Evolutionary conservation across 2,329 filamentous ascomycete species (phyloP), one percentile per base, ranked within the genome.

Genomic region (Diaporthe batatas): DNA sequence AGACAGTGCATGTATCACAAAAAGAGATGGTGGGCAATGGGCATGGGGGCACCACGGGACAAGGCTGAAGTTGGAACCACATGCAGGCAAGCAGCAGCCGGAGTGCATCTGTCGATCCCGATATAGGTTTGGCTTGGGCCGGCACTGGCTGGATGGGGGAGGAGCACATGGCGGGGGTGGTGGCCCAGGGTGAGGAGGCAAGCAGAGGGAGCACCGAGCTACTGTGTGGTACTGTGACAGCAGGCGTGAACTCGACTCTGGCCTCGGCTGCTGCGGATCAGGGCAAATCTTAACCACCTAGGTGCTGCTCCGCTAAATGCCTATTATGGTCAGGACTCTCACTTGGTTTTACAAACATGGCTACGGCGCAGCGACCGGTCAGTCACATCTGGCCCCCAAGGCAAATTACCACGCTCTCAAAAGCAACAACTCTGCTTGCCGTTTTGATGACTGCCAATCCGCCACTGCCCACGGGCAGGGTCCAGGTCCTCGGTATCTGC

Each of bases 221-320:
- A 14, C 11, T 4, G 11, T 14, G 12, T 11, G 34, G 34, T 36
- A 36, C 34, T 36, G 34, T 8, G 2, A 21, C 57, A 25, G 36
- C 57, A 62, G 36, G 25, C 39, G 25, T 18, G 39, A 65, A 51
- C 25, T n/a, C 14, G 25, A n/a, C 44, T 65, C 39, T n/a, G 32
- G 25, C 62, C 62, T 65, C 62, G 62, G 62, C 62, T 25, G 44
- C 47, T 53, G 62, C 62, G 62, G 62, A 67, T 67, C 62, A 67
- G 62, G 47, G 32, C 47, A 67, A 67, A 67, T 67, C 62, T 67
- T 39, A 67, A 67, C 11, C 1, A 42, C 29, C 29, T 29, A 29
- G 29, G 29, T 29, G 5, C 3, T 12, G 62, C 62, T 67, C 62
- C 62, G 62, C 62, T 53, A 51, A 67, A 51, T 51, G 47, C 47